Evolutionary conservation across 805 yeast genomes (phyloP), one percentile per base, ranked within the genome.

Genomic region (Helenozyma baotianmanensis): DNA sequence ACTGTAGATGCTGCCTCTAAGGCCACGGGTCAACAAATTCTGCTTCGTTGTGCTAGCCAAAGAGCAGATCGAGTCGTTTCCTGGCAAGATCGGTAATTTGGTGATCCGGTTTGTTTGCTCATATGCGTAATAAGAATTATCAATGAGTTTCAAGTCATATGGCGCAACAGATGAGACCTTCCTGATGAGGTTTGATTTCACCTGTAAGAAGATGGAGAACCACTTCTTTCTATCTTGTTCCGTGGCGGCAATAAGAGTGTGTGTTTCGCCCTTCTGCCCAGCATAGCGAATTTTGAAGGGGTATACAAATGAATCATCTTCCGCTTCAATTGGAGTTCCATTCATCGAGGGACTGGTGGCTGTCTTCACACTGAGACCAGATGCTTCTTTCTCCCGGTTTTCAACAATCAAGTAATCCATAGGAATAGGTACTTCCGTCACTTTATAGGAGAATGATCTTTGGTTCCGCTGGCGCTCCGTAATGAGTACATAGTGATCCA

Each of bases 401-500:
- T 78, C 85, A 9, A 64, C 50, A 0, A 74, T 64, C 25, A 80
- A 50, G 40, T 74, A 76, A 44, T 75, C 82, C 16, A 77, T 63
- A 0, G 83, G 80, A 8, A 79, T 73, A 1, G 86, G 85, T 6
- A 40, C 34, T 22, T 46, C 50, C 1, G 43, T 30, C 9, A 79
- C 68, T 42, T 67, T 48, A 36, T 51, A 62, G 10, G 40, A 68
- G 28, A 39, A 33, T 51, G 45, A 45, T 9, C 53, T 40, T 7
- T 62, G 71, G 27, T 68, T 72, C 7, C 64, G 62, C 2, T 72
- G 54, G 29, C 67, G 68, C 25, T 85, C 80, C 1, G 85, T 79
- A 1, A 86, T 70, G 21, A 86, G 50, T 27, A 86, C 56, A 45
- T 69, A 83, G 48, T 86, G 83, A 50, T 86, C 95, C 32, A 86